Conservation (phyloP, 805 yeast species). For the Yarrowia keelungensis region DNA sequence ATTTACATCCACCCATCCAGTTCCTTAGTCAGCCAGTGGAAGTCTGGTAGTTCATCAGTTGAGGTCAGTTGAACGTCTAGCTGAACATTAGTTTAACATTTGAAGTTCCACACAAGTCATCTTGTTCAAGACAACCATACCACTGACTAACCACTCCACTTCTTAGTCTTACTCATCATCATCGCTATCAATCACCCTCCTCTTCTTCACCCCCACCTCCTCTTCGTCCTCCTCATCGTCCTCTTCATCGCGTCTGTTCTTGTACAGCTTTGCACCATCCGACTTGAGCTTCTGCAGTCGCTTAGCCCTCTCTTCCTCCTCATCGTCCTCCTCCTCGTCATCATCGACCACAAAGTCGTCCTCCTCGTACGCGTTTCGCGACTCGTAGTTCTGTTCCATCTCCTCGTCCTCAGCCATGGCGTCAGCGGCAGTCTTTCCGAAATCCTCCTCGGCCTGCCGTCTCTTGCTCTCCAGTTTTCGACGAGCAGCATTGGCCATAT, state of each 20-base stretch:
- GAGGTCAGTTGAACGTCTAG: too few species aligned
- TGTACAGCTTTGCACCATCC: slow-evolving; percentile 45
- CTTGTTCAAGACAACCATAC: too few species aligned
- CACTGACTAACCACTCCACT: background rate
- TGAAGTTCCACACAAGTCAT: too few species aligned
- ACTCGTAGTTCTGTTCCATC: slow-evolving; percentile 43
- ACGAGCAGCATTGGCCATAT: slow-evolving; percentile 51
- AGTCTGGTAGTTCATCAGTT: too few species aligned
- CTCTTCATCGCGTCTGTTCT: slow-evolving; percentile 39
- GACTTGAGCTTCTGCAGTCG: slow-evolving; percentile 47
- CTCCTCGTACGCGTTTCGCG: slow-evolving; percentile 49
- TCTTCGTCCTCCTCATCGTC: slow-evolving; percentile 42
- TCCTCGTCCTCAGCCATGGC: slow-evolving; percentile 35
- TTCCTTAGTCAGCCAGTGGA: background rate
- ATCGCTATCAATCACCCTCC: slow-evolving; percentile 46
- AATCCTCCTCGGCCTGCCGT: slow-evolving; percentile 46
- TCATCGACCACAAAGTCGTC: slow-evolving; percentile 52
- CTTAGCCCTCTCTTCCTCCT: slow-evolving; percentile 47
- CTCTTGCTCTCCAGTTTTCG: slow-evolving; percentile 53
- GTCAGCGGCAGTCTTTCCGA: slow-evolving; percentile 23
- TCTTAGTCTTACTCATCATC: slow-evolving; percentile 44
- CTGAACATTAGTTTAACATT: too few species aligned
- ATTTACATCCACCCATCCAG: slow-evolving; percentile 6
- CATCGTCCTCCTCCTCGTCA: slow-evolving; percentile 47
- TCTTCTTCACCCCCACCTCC: slow-evolving; percentile 43